Conservation (phyloP, 192 early-diverging fungal species). For the Coemansia sp. region DNA sequence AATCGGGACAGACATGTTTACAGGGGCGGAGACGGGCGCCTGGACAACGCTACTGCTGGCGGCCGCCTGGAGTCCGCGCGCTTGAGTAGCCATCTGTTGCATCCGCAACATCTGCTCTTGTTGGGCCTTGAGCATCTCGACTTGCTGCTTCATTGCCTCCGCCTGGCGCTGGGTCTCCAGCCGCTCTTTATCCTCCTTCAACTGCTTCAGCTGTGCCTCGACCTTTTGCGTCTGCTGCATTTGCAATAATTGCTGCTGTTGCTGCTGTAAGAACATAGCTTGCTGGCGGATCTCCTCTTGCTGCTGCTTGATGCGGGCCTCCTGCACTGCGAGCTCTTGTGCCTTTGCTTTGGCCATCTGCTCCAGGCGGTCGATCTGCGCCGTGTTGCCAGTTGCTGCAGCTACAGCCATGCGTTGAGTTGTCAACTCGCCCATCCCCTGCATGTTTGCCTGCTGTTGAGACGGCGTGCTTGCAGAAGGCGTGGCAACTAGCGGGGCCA, state of each 20-base stretch:
- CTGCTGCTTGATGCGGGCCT: conserved; percentile 41
- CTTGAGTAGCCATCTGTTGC: conserved; percentile 52
- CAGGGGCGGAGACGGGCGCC: neutral
- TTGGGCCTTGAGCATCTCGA: conserved; percentile 36
- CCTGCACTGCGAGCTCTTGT: conserved; percentile 46
- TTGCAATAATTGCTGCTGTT: conserved; percentile 50
- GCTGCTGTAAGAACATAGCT: conserved; percentile 45
- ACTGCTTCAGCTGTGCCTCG: conserved; percentile 49
- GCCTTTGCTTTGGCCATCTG: conserved; percentile 42
- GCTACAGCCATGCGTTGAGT: conserved; percentile 42
- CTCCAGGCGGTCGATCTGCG: conserved; percentile 39
- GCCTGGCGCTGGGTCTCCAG: conserved; percentile 47
- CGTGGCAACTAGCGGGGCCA: neutral
- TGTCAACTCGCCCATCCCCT: conserved; percentile 28
- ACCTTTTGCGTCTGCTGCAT: conserved; percentile 54
- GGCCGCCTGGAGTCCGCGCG: conserved; percentile 12
- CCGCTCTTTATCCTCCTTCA: conserved; percentile 44
- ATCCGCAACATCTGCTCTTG: conserved; percentile 53
- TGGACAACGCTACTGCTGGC: neutral
- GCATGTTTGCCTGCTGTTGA: conserved; percentile 2
- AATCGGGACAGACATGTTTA: conserved; percentile 1
- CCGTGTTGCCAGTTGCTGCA: conserved; percentile 48
- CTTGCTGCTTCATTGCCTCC: conserved; percentile 40
- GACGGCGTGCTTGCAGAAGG: neutral
- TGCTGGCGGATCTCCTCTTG: conserved; percentile 51